phyloP scores from a whole-genome alignment of 257 asterid species.

The Solanum lycopersicoides region DNA sequence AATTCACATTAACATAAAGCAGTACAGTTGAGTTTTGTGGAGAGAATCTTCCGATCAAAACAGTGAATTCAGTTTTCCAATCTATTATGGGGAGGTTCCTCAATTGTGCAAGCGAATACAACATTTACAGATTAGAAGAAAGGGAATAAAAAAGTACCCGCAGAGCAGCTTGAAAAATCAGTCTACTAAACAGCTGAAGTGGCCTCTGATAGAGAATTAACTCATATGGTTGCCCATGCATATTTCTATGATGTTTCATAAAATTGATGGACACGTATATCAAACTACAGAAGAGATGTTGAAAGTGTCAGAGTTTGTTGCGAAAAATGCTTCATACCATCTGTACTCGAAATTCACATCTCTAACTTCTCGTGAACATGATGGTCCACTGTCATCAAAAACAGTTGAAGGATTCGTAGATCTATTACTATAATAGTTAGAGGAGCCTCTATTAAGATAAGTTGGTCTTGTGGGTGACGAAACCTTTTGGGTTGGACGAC shows the following conservation, averaged over 20 bases:
- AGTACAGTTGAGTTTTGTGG: no score
- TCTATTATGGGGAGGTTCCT: no score
- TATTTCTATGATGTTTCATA: constrained; percentile 25
- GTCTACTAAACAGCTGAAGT: no score
- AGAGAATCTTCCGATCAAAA: no score
- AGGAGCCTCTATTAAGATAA: constrained; percentile 25
- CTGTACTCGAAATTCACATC: constrained; percentile 20
- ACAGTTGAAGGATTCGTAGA: constrained; percentile 11
- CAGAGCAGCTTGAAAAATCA: no score
- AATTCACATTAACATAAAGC: no score
- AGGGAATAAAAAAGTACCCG: no score
- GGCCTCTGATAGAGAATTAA: background rate
- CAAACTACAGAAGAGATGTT: constrained; percentile 26
- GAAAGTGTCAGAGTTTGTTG: constrained; percentile 32
- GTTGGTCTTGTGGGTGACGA: constrained; percentile 30
- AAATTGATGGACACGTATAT: constrained; percentile 33
- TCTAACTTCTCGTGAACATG: constrained; percentile 17
- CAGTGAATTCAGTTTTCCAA: no score
- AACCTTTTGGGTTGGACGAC: constrained; percentile 11
- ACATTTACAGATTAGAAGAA: no score
- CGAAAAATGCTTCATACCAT: constrained; percentile 10
- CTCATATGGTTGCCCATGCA: constrained; percentile 19
- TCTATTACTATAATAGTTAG: constrained; percentile 6
- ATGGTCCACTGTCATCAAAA: constrained; percentile 27
- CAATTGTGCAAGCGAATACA: no score